Conservation (phyloP, 192 early-diverging fungal species). For the Umbelopsis isabellina region DNA sequence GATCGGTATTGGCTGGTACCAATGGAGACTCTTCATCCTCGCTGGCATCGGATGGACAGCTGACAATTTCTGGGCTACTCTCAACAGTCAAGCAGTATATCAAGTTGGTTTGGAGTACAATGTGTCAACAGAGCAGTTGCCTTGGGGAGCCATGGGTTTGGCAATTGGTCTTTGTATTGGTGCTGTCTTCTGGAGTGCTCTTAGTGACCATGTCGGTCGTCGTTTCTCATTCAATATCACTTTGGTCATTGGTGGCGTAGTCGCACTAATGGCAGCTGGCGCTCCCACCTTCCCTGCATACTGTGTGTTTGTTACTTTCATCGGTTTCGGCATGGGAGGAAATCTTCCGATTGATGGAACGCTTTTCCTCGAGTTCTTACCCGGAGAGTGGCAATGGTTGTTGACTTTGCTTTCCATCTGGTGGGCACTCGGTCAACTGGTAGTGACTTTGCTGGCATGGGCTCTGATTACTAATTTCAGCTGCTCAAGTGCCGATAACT, state of each 20-base stretch:
- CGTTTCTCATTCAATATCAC: conserved; percentile 73
- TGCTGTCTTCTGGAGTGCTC: conserved; percentile 73
- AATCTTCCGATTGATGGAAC: conserved; percentile 70
- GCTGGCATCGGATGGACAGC: conserved; percentile 16
- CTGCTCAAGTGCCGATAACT: conserved; percentile 3
- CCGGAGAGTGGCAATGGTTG: conserved; percentile 74
- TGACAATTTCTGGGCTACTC: conserved; percentile 18
- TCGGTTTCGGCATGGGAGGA: conserved; percentile 80
- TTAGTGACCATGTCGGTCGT: conserved; percentile 72
- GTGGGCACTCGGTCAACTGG: conserved; percentile 79
- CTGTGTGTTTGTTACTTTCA: conserved; percentile 63
- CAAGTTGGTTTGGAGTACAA: conserved; percentile 19
- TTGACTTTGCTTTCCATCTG: conserved; percentile 84
- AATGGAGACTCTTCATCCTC: conserved; percentile 6
- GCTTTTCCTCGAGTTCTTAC: conserved; percentile 85
- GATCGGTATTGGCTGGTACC: conserved; percentile 23
- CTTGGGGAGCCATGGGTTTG: conserved; percentile 8
- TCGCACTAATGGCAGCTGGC: conserved; percentile 67
- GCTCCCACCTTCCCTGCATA: conserved; percentile 50
- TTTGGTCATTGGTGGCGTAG: conserved; percentile 63
- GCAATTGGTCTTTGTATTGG: conserved; percentile 73
- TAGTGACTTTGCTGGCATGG: conserved; percentile 60
- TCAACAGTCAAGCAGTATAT: conserved; percentile 14
- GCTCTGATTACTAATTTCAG: conserved; percentile 5
- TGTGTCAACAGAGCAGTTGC: not conserved